phyloP scores from a whole-genome alignment of 495 filamentous ascomycete genomes.

The Aspergillus taichungensis region DNA sequence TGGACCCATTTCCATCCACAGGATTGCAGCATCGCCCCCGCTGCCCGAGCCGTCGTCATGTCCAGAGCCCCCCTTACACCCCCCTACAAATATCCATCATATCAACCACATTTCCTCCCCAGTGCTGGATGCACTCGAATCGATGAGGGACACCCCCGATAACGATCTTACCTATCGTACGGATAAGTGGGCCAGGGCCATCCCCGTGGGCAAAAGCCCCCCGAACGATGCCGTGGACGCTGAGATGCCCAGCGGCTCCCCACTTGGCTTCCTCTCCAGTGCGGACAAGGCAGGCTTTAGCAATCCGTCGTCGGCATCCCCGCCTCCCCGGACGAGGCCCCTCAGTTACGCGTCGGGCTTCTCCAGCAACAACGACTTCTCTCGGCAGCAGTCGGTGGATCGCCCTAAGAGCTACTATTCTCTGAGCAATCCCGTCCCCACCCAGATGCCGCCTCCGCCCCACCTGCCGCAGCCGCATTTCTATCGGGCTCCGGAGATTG shows the following conservation, averaged over 20 bases:
- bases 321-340: constrained; percentile 35
- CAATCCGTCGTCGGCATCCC: constrained; percentile 43
- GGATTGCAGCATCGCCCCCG: constrained; percentile 23
- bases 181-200: constrained; percentile 41
- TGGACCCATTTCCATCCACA: constrained; percentile 5
- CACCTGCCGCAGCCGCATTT: constrained; percentile 75
- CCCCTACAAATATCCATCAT: constrained; percentile 18
- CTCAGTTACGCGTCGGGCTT: constrained; percentile 38
- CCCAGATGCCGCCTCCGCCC: constrained; percentile 66
- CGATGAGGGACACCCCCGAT: constrained; percentile 22
- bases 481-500: constrained; percentile 49
- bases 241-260: constrained; percentile 34
- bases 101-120: constrained; percentile 32
- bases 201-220: constrained; percentile 43
- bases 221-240: constrained; percentile 36
- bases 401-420: constrained; percentile 36
- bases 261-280: constrained; percentile 30
- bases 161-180: constrained; percentile 31
- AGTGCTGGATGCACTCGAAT: constrained; percentile 33
- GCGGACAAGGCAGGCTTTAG: constrained; percentile 38
- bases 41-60: constrained; percentile 29
- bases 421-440: constrained; percentile 32
- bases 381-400: constrained; percentile 34
- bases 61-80: constrained; percentile 20
- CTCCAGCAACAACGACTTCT: constrained; percentile 21